phyloP scores from a whole-genome alignment of 2,329 filamentous ascomycete species.

The Fusarium tjaetaba region DNA sequence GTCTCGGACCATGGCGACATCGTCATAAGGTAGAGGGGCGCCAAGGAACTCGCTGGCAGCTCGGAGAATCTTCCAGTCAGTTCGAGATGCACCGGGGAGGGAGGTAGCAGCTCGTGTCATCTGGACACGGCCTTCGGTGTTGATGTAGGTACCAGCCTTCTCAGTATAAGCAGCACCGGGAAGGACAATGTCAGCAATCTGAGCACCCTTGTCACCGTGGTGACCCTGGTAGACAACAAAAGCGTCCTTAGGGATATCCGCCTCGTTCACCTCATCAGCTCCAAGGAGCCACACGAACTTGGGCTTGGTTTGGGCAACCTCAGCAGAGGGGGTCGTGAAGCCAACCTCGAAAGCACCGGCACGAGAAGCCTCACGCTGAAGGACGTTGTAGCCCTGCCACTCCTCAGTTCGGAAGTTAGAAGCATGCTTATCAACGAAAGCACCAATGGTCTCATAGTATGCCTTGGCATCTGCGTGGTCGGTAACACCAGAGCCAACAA shows the following conservation, averaged over 20 bases:
- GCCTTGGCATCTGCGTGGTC: slow-evolving; percentile 93
- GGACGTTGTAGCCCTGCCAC: slow-evolving; percentile 98
- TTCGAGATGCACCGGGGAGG: slow-evolving; percentile 87
- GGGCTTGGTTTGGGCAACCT: slow-evolving; percentile 83
- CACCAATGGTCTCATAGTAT: slow-evolving; percentile 89
- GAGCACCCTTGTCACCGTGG: slow-evolving; percentile 92
- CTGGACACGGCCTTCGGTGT: slow-evolving; percentile 96
- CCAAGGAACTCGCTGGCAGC: slow-evolving; percentile 92
- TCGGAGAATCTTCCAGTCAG: slow-evolving; percentile 99
- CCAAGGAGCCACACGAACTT: slow-evolving; percentile 98
- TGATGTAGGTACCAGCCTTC: slow-evolving; percentile 95
- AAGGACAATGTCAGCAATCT: slow-evolving; percentile 92
- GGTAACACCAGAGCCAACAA: slow-evolving; percentile 90
- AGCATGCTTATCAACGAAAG: slow-evolving; percentile 93
- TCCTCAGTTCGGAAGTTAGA: slow-evolving; percentile 86
- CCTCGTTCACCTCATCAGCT: slow-evolving; percentile 87
- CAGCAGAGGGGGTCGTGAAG: slow-evolving; percentile 85
- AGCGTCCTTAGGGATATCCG: slow-evolving; percentile 92
- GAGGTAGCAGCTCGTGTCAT: slow-evolving; percentile 91
- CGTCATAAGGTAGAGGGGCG: slow-evolving; percentile 88
- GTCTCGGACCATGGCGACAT: slow-evolving; percentile 87
- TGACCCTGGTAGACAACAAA: slow-evolving; percentile 99
- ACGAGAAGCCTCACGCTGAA: slow-evolving; percentile 92
- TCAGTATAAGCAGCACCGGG: slow-evolving; percentile 97
- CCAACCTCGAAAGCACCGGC: slow-evolving; percentile 95